phyloP scores from a whole-genome alignment of 495 filamentous ascomycete species.

The Hyaloscypha hepaticicola region DNA sequence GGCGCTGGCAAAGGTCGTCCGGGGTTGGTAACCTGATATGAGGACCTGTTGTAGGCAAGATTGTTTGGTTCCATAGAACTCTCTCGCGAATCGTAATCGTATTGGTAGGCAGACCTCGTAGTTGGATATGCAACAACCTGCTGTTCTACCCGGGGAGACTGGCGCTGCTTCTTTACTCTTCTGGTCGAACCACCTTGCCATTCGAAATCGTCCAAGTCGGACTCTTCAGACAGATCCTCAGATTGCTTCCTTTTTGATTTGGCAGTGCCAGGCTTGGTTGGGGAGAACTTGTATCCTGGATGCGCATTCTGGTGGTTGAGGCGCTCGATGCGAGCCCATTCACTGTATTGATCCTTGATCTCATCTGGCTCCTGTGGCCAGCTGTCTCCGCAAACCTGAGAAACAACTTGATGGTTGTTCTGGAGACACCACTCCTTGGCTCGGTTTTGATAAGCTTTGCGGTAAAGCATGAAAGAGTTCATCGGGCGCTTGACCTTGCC shows the following conservation, averaged over 20 bases:
- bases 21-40: conserved; percentile 62
- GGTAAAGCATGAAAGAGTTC: conserved; percentile 99
- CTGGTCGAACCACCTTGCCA: conserved; percentile 36
- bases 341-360: conserved; percentile 76
- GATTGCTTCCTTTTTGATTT: conserved; percentile 46
- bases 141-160: conserved; percentile 29
- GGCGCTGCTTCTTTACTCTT: conserved; percentile 34
- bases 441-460: conserved; percentile 85
- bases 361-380: conserved; percentile 78
- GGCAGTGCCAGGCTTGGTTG: conserved; percentile 60
- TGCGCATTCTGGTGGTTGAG: conserved; percentile 83
- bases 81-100: conserved; percentile 30
- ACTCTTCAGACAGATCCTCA: conserved; percentile 40
- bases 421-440: conserved; percentile 79
- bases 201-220: conserved; percentile 41
- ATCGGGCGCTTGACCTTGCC: conserved; percentile 89
- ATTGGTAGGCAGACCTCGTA: conserved; percentile 31
- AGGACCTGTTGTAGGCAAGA: conserved; percentile 48
- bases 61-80: conserved; percentile 37
- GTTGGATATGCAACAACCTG: conserved; percentile 34
- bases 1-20: conserved; percentile 55
- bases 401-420: conserved; percentile 95
- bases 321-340: conserved; percentile 77
- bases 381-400: conserved; percentile 75
- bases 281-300: conserved; percentile 94